Percentiles rank a stretch among this genome's conserved stretches.
Conservation (phyloP, 495 filamentous ascomycete species). For the Tetracladium marchalianum region DNA sequence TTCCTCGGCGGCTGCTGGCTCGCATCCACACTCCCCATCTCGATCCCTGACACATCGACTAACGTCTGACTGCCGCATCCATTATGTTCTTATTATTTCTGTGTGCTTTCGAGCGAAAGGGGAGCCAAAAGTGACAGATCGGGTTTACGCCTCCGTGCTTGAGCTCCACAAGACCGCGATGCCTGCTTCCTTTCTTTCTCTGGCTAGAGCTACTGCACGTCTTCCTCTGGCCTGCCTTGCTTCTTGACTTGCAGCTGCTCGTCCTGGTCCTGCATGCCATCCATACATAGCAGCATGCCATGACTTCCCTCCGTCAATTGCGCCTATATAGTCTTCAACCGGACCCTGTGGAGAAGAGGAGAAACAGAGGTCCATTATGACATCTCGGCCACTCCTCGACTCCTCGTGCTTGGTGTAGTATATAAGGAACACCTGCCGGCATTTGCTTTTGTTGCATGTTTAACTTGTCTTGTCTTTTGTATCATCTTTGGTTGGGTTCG, state of each 20-base stretch:
- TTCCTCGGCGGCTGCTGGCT: too few relatives aligned
- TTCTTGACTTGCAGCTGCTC: conserved; percentile 1
- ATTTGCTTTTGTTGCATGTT: too few relatives aligned
- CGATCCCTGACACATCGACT: conserved; percentile 12
- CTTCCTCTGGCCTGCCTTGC: conserved; percentile 3
- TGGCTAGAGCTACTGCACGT: neutral
- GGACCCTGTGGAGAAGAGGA: conserved; percentile 7
- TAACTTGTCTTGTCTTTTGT: too few relatives aligned
- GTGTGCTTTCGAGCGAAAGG: too few relatives aligned
- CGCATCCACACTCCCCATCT: conserved; percentile 14
- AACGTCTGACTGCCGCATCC: neutral
- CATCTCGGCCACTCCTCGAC: conserved; percentile 9
- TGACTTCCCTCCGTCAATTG: too few relatives aligned
- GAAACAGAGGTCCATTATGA: conserved; percentile 9
- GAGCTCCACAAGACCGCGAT: too few relatives aligned
- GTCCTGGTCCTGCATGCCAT: conserved; percentile 1
- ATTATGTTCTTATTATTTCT: too few relatives aligned
- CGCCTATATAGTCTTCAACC: conserved; percentile 16
- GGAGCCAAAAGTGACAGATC: conserved; percentile 16
- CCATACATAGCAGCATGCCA: too few relatives aligned
- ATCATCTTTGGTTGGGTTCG: too few relatives aligned
- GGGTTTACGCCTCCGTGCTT: conserved; percentile 14
- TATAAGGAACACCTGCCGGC: neutral
- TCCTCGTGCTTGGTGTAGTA: conserved; percentile 9
- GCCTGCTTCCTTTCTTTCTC: too few relatives aligned